These are phyloP conservation scores for Flaveria sonorensis DNA, from an alignment of 129 eudicot species.

Conservation along the genomic window DNA sequence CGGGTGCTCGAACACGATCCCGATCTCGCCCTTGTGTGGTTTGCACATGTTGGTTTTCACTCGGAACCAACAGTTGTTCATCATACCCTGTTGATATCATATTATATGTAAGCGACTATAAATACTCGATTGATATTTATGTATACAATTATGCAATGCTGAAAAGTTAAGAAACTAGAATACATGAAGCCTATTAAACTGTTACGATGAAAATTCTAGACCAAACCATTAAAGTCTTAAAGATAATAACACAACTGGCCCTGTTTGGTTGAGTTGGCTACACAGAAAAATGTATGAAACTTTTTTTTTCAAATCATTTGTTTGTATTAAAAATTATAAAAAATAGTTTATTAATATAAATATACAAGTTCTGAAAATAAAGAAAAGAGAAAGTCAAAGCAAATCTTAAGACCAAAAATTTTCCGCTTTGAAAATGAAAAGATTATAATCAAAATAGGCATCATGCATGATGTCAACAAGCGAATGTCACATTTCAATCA, in stretches of 20 bases:
- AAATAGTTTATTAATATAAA: too few relatives aligned
- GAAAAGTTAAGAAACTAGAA: too few relatives aligned
- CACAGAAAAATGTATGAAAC: too few relatives aligned
- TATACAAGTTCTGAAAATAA: too few relatives aligned
- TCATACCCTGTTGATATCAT: slow-evolving; percentile 69
- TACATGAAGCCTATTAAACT: too few relatives aligned
- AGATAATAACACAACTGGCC: too few relatives aligned
- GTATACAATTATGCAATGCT: too few relatives aligned
- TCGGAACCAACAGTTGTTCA: slow-evolving; percentile 99
- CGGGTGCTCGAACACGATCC: slow-evolving; percentile 95
- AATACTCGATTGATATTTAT: not conserved
- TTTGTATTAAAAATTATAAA: too few relatives aligned
- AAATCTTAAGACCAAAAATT: not conserved
- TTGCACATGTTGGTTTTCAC: slow-evolving; percentile 91
- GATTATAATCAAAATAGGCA: slow-evolving; percentile 8
- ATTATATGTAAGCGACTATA: not conserved
- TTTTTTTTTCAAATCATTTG: too few relatives aligned
- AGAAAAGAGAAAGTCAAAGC: not conserved
- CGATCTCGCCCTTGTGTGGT: slow-evolving; percentile 90
- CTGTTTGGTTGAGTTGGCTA: too few relatives aligned
- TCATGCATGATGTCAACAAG: slow-evolving; percentile 24
- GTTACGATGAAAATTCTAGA: too few relatives aligned
- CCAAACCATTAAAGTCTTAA: too few relatives aligned
- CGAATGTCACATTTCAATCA: slow-evolving; percentile 20
- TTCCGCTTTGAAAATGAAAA: not conserved